Conservation (phyloP, 192 early-diverging fungal species). For the Endogone sp. region DNA sequence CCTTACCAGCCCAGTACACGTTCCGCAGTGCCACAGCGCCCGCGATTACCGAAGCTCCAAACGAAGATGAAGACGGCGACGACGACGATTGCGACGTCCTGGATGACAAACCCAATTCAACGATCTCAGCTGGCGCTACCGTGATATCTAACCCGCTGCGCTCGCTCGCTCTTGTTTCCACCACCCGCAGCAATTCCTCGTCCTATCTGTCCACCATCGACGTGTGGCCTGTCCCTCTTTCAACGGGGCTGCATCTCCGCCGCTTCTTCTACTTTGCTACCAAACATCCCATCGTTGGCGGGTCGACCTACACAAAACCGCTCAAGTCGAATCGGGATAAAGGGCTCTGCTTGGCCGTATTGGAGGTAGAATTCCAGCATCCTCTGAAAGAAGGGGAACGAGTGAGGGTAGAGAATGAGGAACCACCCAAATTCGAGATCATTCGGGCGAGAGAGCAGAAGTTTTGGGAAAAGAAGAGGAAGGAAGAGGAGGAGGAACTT, state of each 20-base stretch:
- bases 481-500: constrained; percentile 40
- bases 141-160: constrained; percentile 9
- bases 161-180: constrained; percentile 11
- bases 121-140: not conserved
- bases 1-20: not conserved
- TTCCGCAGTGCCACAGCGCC: not conserved
- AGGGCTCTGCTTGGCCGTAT: constrained; percentile 46
- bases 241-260: not conserved
- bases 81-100: not conserved
- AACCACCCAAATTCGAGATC: constrained; percentile 52
- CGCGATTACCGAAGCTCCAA: constrained; percentile 1
- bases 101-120: not conserved
- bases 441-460: constrained; percentile 52
- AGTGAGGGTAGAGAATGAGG: constrained; percentile 23
- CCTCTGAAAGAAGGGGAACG: constrained; percentile 6
- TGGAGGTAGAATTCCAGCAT: constrained; percentile 40
- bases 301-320: constrained; percentile 45
- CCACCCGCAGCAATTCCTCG: constrained; percentile 35
- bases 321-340: constrained; percentile 56
- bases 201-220: constrained; percentile 1
- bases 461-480: constrained; percentile 39
- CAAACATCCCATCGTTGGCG: constrained; percentile 50
- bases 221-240: not conserved
- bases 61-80: constrained; percentile 7
- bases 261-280: constrained; percentile 5